Base-by-base conservation (phyloP, 2,329 filamentous ascomycete genomes). In the Diaporthe destruens region DNA sequence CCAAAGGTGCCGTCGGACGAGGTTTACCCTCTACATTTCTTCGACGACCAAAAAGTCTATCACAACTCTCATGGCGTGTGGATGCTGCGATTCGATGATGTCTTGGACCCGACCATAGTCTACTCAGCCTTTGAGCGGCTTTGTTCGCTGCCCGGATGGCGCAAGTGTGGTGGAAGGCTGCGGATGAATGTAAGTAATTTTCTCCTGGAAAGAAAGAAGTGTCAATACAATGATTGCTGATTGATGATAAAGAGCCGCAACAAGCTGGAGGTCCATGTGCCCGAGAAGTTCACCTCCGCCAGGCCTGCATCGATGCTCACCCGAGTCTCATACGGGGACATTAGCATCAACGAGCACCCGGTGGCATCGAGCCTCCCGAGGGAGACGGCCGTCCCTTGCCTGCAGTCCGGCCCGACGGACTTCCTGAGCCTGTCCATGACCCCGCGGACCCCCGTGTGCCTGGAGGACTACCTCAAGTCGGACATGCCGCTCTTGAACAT, bases 241-340 rank as follows among this genome's bases (percentile, higher is more conserved):
- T 47, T 18, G 44, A 20, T 8, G 20, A 20, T 20, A n/a, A 47
- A 18, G 44, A 47, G n/a, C 18, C 16, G 20, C 44, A 47, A 47
- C n/a, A 77, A 77, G 63, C 78, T 85, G 2, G 84, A 85, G 74
- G 82, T 84, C 69, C 84, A 85, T 66, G 78, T 86, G 49, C 84
- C 84, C 1, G 39, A 65, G 0, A 75, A 74, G 12, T 85, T 82
- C 73, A 80, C 77, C 7, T 70, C 76, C 9, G 75, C 80, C 1
- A 79, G 83, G 3, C 82, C 81, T 1, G 78, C 80, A 0, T 76
- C 85, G 9, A 65, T 51, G 76, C 76, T 12, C 84, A 79, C 75
- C 78, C 81, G 82, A 36, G 76, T 74, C 0, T 65, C 76, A 8
- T 76, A 81, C 61, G 34, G 9, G 2, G 75, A 80, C 36, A 77